Evolutionary conservation across 345 rosid genomes (phyloP).

Genomic region (Syzygium aromaticum): DNA sequence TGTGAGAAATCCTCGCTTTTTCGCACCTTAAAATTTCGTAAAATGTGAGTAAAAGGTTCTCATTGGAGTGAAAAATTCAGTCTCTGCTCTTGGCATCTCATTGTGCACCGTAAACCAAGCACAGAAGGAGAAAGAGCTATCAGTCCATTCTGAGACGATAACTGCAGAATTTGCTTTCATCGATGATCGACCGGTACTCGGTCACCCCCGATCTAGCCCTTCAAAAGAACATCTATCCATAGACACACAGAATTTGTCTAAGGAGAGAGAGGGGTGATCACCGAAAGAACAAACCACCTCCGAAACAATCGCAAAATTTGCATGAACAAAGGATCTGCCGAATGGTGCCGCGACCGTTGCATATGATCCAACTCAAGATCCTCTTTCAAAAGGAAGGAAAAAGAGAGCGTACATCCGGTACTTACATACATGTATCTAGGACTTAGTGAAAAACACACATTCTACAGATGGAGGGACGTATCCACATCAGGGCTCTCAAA

Average conservation of each 20-base stretch:
- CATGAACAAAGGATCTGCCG: neutral
- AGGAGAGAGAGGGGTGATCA: neutral
- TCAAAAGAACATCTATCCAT: neutral
- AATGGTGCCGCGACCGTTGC: neutral
- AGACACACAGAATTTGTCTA: neutral
- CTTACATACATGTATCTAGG: neutral
- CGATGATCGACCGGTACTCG: neutral
- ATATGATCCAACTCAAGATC: neutral
- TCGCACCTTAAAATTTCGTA: neutral
- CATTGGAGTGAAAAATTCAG: neutral
- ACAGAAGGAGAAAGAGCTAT: neutral
- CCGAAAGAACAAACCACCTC: neutral
- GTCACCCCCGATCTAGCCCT: neutral
- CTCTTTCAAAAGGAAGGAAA: neutral
- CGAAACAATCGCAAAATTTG: neutral
- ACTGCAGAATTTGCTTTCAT: neutral
- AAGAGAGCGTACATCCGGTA: neutral
- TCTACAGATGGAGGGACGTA: conserved; percentile 70
- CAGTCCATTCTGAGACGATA: neutral
- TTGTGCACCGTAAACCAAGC: neutral
- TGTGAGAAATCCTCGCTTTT: neutral
- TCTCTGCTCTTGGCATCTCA: neutral
- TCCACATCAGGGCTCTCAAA: conserved; percentile 52
- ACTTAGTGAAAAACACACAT: neutral
- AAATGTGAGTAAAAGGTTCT: neutral